Base-by-base conservation (phyloP, 2,329 filamentous ascomycete species). In the Aspergillus sp. region DNA sequence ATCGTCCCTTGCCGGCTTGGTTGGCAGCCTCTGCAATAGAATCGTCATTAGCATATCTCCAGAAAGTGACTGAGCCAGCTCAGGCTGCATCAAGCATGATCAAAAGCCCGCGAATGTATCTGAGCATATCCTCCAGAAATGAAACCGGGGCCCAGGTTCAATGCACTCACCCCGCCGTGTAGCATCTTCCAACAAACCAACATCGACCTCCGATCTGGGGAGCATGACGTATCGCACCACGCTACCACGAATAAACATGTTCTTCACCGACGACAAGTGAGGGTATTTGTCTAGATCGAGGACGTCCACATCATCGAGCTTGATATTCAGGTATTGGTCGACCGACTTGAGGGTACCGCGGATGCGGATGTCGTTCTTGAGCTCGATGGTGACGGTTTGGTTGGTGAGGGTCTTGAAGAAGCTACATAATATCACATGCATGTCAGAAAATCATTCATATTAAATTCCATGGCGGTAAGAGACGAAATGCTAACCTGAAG, bases 391-490 rank as follows among this genome's bases (percentile, higher is more conserved):
- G 62, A 98, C 90, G 75, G 94, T 85, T 57, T 93, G 86, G 75
- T 96, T 93, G 67, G 96, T 94, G 61, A 97, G 86, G 42, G 91
- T 97, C 71, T 97, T 97, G 83, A 97, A 97, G 76, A 96, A 97
- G 74, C 88, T 93, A 64, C 26, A 42, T 5, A 2, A 6, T 28
- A 7, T n/a, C 19, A 19, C 19, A 19, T 19, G 19, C 19, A 19
- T 2, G 19, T 19, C 19, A 19, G 19, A 19, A 19, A 19, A 4
- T 19, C 19, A 19, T 19, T 19, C 19, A 19, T 19, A 19, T 19
- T 19, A 4, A 4, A 19, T 19, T 19, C 19, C 2, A 4, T 19
- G 19, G 19, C 19, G 19, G 19, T 19, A 19, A 19, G 9, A 26
- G 27, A 35, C 26, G 7, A 33, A 30, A 48, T 52, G 19, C 19